phyloP scores from a whole-genome alignment of 192 early-diverging fungal species.

The Rhizoclosmatium globosum region DNA sequence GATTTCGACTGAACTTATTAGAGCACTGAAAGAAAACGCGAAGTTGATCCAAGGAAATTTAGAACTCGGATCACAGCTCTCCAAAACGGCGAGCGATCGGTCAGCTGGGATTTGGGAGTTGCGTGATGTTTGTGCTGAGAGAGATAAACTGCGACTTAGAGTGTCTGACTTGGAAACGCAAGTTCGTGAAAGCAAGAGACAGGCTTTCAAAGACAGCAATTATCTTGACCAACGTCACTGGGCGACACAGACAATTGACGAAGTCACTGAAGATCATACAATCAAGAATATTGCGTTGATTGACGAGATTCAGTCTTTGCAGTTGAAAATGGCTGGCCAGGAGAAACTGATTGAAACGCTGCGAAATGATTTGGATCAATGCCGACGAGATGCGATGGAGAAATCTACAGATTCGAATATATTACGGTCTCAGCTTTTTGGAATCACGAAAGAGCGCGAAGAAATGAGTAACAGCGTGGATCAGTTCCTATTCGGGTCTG shows the following conservation, averaged over 20 bases:
- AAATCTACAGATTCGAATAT: not conserved
- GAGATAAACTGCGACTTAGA: constrained; percentile 12
- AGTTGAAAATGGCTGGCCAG: constrained; percentile 12
- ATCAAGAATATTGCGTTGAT: not conserved
- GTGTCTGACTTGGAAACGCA: constrained; percentile 22
- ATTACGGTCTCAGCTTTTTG: constrained; percentile 7
- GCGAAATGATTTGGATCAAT: constrained; percentile 5
- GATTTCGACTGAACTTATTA: not conserved
- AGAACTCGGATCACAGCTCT: constrained; percentile 26
- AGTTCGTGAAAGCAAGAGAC: not conserved
- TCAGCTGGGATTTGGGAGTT: constrained; percentile 21
- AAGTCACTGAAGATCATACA: not conserved
- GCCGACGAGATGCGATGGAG: not conserved
- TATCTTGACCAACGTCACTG: not conserved
- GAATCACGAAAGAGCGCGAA: constrained; percentile 9
- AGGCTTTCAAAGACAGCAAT: not conserved
- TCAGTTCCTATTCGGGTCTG: not conserved
- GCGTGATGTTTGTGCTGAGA: not conserved
- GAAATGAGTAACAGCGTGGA: constrained; percentile 19
- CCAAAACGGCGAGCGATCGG: constrained; percentile 25
- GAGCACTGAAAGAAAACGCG: constrained; percentile 20
- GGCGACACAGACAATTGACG: constrained; percentile 26
- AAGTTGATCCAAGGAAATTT: constrained; percentile 33
- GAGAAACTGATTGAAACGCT: constrained; percentile 22
- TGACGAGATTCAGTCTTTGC: not conserved